These are phyloP conservation scores for Wickerhamiella pararugosa DNA, from an alignment of 1,139 yeast genomes.

Conservation along the genomic window DNA sequence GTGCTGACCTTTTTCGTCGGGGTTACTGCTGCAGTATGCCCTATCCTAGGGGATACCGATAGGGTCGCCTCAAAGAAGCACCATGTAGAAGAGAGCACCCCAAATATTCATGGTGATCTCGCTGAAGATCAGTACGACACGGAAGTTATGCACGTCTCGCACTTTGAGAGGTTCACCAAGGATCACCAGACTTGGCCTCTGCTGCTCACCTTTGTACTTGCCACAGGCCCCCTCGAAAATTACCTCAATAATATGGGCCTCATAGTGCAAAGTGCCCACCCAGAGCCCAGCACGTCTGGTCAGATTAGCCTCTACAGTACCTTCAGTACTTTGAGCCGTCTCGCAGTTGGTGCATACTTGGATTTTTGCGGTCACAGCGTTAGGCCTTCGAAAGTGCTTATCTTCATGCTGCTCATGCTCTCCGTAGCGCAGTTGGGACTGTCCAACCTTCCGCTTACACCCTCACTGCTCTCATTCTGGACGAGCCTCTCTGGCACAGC, in stretches of 20 bases:
- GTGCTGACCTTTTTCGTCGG: constrained; percentile 25
- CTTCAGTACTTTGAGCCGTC: constrained; percentile 47
- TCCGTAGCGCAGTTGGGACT: constrained; percentile 16
- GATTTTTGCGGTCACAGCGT: constrained; percentile 30
- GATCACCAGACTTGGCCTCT: constrained; percentile 57
- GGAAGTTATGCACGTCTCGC: constrained; percentile 5
- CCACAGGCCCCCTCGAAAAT: constrained; percentile 79
- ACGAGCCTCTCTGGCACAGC: constrained; percentile 50
- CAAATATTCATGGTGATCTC: constrained; percentile 9
- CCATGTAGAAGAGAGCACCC: constrained; percentile 3
- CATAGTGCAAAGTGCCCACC: constrained; percentile 26
- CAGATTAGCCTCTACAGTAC: constrained; percentile 42
- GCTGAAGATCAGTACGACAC: constrained; percentile 2
- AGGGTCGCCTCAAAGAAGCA: not conserved
- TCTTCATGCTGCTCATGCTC: constrained; percentile 17
- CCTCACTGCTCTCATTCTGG: constrained; percentile 22
- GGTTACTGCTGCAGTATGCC: constrained; percentile 18
- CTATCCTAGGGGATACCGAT: constrained; percentile 14
- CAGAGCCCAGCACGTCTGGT: constrained; percentile 26
- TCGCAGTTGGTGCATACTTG: constrained; percentile 48
- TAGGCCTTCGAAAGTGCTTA: constrained; percentile 21
- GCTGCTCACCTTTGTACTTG: constrained; percentile 45
- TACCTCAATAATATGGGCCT: constrained; percentile 73
- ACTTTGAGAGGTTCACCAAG: constrained; percentile 30
- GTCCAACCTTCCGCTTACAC: not conserved